Evolutionary conservation across 2,329 filamentous ascomycete genomes (phyloP), one percentile per base, ranked within the genome.

Genomic region (Microdochium bolleyi): DNA sequence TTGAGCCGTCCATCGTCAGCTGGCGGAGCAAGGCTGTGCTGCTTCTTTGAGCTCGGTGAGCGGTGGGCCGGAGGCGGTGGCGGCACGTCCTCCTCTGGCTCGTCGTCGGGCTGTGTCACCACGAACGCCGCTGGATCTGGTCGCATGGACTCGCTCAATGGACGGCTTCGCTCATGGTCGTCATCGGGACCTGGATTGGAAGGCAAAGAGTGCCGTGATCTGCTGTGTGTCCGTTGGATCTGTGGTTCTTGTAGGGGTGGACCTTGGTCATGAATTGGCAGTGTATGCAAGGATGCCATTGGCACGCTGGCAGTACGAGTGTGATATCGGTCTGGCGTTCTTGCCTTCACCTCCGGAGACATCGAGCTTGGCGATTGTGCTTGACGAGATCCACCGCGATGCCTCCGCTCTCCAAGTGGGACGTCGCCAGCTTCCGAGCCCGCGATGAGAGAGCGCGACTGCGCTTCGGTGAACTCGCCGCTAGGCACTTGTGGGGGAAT

Each of bases 41-140:
- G 56, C 56, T 73, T 66, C 58, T 73, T 67, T 48, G 69, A 67
- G 49, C 62, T 66, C 4, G 74, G 62, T 9, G 64, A 77, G 41
- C 79, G 73, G 61, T 82, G 79, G 21, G 73, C 71, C 1, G 78
- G 80, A 7, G 78, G 78, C 19, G 79, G 76, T 21, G 81, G 73
- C 53, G 82, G 78, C 13, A 73, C 79, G 56, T 84, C 80, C 48
- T 78, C 76, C 13, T 11, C 41, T 24, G 41, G 21, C 19, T 46
- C 41, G 41, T 46, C 41, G 21, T 46, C 41, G 8, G 41, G 41
- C 19, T 46, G 41, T 11, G 41, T 46, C n/a, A 46, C 21, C 16
- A 46, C 41, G 21, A 46, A 46, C 41, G 8, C 22, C 13, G 41
- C 56, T 3, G 71, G 64, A 27, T 75, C 72, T 2, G 69, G 66